These are phyloP conservation scores for Amylocarpus encephaloides DNA, from an alignment of 2,329 filamentous ascomycete species.

Conservation along the genomic window DNA sequence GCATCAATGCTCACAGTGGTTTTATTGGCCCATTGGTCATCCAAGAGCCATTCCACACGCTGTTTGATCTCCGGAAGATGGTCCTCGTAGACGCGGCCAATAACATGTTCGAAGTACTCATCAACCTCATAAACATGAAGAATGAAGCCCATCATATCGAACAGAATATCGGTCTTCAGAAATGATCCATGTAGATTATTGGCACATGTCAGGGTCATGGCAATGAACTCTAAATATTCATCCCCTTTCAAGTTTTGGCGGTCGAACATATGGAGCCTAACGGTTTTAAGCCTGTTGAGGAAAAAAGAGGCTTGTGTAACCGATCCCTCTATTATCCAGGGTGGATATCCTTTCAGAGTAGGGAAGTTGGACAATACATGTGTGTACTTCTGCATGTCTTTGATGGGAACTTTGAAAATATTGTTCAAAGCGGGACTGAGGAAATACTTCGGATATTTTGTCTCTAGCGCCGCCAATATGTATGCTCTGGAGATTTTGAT, in stretches of 20 bases:
- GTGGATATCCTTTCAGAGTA: neutral
- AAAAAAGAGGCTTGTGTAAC: neutral
- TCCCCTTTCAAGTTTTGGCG: neutral
- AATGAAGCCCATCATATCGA: conserved; percentile 5
- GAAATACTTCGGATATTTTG: neutral
- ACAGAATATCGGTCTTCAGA: neutral
- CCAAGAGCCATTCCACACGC: too few relatives aligned
- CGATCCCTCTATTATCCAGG: neutral
- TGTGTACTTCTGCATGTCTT: too few relatives aligned
- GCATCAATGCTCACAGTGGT: too few relatives aligned
- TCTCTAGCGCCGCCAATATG: neutral
- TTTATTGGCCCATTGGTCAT: too few relatives aligned
- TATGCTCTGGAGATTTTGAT: neutral
- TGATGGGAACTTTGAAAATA: too few relatives aligned
- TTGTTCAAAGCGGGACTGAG: neutral
- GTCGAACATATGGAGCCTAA: neutral
- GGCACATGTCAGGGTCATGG: conserved; percentile 1
- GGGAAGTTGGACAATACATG: neutral
- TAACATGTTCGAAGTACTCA: conserved; percentile 4
- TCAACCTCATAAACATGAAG: conserved; percentile 5
- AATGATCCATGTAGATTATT: neutral
- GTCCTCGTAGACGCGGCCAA: neutral
- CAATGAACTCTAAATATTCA: conserved; percentile 5
- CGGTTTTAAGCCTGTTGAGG: neutral
- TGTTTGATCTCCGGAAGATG: neutral